Percentiles rank a stretch among this genome's conserved stretches.
Conservation (phyloP, 148 eudicot genomes). For the Tetragonia tetragonoides region DNA sequence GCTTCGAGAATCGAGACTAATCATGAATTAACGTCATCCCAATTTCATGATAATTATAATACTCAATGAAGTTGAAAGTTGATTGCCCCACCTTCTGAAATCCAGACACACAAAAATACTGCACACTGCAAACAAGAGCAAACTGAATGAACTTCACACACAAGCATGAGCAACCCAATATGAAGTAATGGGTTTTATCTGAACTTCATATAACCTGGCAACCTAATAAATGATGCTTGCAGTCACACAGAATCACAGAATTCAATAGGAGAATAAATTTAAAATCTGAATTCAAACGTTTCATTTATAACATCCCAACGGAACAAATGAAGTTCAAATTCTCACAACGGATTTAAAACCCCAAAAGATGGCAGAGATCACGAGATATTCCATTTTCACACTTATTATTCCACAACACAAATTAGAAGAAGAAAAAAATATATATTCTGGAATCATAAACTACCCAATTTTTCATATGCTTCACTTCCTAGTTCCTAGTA, state of each 20-base stretch:
- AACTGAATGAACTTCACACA: constrained; percentile 9
- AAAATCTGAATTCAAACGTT: constrained; percentile 12
- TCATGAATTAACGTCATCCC: constrained; percentile 25
- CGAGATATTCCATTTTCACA: constrained; percentile 24
- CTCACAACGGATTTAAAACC: constrained; percentile 1
- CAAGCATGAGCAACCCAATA: constrained; percentile 15
- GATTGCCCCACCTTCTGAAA: not conserved
- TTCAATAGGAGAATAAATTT: not conserved
- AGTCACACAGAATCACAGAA: constrained; percentile 1
- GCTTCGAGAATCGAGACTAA: constrained; percentile 24
- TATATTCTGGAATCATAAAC: not conserved
- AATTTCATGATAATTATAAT: constrained; percentile 16
- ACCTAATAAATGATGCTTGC: constrained; percentile 15
- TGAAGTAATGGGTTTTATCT: constrained; percentile 12
- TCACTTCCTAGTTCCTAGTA: not conserved
- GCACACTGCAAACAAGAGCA: constrained; percentile 9
- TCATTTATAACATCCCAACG: constrained; percentile 23
- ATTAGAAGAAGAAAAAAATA: not conserved
- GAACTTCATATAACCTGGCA: constrained; percentile 22
- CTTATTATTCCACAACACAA: constrained; percentile 18
- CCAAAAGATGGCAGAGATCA: constrained; percentile 13
- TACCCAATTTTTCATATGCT: not conserved
- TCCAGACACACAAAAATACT: constrained; percentile 4
- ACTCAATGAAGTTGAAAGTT: not conserved
- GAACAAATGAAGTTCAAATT: constrained; percentile 22